phyloP scores from a whole-genome alignment of 129 eudicot species.

The Arctium lappa region DNA sequence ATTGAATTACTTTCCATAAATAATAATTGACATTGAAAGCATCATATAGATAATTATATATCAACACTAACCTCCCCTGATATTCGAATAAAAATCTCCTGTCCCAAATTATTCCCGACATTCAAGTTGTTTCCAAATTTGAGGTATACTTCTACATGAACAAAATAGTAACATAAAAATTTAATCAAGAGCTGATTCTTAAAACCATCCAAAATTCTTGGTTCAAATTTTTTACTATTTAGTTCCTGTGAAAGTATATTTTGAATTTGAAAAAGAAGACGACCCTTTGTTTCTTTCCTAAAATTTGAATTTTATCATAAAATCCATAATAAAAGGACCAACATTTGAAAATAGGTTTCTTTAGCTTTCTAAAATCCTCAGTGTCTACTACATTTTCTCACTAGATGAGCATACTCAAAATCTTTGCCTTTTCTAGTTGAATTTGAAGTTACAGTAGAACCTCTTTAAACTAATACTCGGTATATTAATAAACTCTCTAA shows the following conservation, averaged over 20 bases:
- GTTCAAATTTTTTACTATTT: not conserved
- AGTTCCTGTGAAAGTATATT: too few relatives aligned
- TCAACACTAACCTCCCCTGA: not conserved
- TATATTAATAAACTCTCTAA: too few relatives aligned
- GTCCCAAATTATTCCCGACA: not conserved
- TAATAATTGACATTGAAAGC: not conserved
- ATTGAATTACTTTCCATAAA: slow-evolving; percentile 5
- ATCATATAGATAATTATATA: not conserved
- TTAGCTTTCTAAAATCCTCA: not conserved
- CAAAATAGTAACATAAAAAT: not conserved
- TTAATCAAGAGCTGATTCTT: not conserved
- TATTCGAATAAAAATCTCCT: too few relatives aligned
- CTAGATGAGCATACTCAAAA: not conserved
- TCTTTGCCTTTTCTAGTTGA: not conserved
- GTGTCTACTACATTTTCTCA: not conserved
- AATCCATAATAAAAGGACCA: not conserved
- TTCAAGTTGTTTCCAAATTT: not conserved
- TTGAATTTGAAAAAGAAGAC: too few relatives aligned
- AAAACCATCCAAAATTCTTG: not conserved
- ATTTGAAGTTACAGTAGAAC: too few relatives aligned
- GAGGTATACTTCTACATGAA: not conserved
- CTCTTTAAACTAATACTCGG: too few relatives aligned
- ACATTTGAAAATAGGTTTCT: not conserved
- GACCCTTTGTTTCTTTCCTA: too few relatives aligned
- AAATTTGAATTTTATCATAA: too few relatives aligned